Percentiles rank a stretch among this genome's conserved stretches.
phyloP scores from a whole-genome alignment of 495 filamentous ascomycete genomes.

The Trichoderma asperelloides region DNA sequence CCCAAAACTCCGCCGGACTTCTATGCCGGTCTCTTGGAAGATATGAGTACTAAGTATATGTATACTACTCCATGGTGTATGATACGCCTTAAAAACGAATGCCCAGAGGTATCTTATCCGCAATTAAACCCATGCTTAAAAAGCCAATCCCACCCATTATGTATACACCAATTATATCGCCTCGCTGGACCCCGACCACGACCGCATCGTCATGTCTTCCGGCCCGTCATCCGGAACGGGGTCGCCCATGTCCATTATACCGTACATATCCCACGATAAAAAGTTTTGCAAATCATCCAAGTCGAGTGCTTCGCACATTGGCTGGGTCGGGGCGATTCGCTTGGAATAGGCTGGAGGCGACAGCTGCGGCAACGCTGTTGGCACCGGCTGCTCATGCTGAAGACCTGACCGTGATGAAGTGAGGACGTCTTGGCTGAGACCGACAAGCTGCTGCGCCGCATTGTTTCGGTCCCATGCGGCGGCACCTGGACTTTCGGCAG shows the following conservation, averaged over 20 bases:
- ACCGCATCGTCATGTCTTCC: background rate
- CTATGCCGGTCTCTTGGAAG: background rate
- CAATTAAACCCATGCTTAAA: background rate
- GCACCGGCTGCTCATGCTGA: background rate
- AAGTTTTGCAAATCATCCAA: slow-evolving; percentile 9
- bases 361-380: background rate
- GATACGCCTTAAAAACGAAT: background rate
- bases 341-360: background rate
- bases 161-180: background rate
- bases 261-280: slow-evolving; percentile 9
- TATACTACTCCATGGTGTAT: background rate
- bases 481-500: background rate
- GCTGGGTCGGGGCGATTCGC: background rate
- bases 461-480: slow-evolving; percentile 4
- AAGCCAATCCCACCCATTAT: background rate
- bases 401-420: background rate
- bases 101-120: slow-evolving; percentile 2
- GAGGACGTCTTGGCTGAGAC: background rate
- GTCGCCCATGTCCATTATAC: slow-evolving; percentile 7
- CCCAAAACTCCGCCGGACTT: background rate
- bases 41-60: background rate
- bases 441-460: slow-evolving; percentile 9
- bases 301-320: slow-evolving; percentile 8
- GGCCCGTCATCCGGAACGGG: background rate
- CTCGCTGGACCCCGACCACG: background rate